phyloP scores from a whole-genome alignment of 2,329 filamentous ascomycete species.

The Penicillium polonicum region DNA sequence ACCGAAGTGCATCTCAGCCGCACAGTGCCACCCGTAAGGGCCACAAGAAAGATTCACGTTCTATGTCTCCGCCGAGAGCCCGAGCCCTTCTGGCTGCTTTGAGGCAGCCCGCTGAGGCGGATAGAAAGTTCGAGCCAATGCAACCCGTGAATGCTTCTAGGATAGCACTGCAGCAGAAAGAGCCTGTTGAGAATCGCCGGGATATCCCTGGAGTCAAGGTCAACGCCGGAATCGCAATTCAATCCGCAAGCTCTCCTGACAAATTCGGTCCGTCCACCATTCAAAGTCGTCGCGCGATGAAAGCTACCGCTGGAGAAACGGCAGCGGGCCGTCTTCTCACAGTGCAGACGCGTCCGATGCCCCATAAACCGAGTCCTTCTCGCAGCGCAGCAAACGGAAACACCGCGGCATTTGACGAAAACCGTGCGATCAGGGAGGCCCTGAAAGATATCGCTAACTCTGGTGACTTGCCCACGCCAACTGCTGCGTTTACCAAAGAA shows the following conservation, averaged over 20 bases:
- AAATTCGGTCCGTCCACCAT: conserved; percentile 30
- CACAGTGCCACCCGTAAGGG: conserved; percentile 25
- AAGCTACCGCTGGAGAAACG: conserved; percentile 27
- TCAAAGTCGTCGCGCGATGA: conserved; percentile 39
- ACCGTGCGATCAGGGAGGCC: conserved; percentile 11
- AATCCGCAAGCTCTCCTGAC: conserved; percentile 7
- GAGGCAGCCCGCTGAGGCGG: conserved; percentile 30
- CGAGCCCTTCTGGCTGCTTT: conserved; percentile 41
- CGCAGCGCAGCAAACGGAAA: conserved; percentile 13
- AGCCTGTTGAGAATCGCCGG: conserved; percentile 10
- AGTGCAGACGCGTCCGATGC: conserved; percentile 25
- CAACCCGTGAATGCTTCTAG: conserved; percentile 10
- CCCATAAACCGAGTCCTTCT: conserved; percentile 8
- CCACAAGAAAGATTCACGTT: conserved; percentile 33
- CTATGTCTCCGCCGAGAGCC: conserved; percentile 38
- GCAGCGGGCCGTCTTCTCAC: conserved; percentile 31
- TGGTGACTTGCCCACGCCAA: conserved; percentile 27
- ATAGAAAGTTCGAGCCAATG: conserved; percentile 11
- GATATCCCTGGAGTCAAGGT: conserved; percentile 18
- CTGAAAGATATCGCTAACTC: conserved; percentile 10
- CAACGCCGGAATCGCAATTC: conserved; percentile 9
- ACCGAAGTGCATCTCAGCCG: conserved; percentile 38
- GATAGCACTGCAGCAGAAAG: conserved; percentile 1
- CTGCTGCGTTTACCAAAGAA: conserved; percentile 29
- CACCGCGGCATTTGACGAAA: conserved; percentile 15